Base-by-base conservation (phyloP, 2,329 filamentous ascomycete genomes). In the Penicillium vulpinum region DNA sequence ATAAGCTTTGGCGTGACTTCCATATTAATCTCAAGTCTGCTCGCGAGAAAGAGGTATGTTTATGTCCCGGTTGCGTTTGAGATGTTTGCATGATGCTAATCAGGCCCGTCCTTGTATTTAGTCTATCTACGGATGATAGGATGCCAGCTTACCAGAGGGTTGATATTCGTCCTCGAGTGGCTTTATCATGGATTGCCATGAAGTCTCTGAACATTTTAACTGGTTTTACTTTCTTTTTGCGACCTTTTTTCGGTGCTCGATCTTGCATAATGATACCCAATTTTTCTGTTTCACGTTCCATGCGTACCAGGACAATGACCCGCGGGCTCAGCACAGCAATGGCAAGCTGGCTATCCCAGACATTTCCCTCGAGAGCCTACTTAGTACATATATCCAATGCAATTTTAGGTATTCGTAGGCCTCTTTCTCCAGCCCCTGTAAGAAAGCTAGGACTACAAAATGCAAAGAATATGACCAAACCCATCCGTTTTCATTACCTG, bases 1-100 rank as follows among this genome's bases (percentile, higher is more conserved):
- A 79, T 62, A 78, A 78, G 21, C 74, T 93, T 15, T 91, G 87
- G 72, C 73, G 76, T 10, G 83, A 88, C 52, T 92, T 91, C 64
- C 86, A 86, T 71, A 75, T 78, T 1, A 84, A 81, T 61, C 75
- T 90, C 24, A 82, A 88, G 64, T 70, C 77, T 43, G 86, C 86
- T 11, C 77, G 85, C 64, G 77, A 82, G 58, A 69, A 75, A 18
- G 79, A 80, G 74, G 77, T 75, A 67, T 53, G 66, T 62, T 39
- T 45, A 43, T 44, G 15, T 16, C 33, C 4, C 5, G n/a, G n/a
- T n/a, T n/a, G 4, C 38, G 5, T 22, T 24, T 5, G 26, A 16
- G 4, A 13, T 5, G 6, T 11, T 33, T 16, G 28, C 10, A 16
- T 53, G 33, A 38, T 35, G 5, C 36, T 44, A 21, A 46, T 28